Conservation (phyloP, 2,329 filamentous ascomycete species). For the Penicillium expansum region DNA sequence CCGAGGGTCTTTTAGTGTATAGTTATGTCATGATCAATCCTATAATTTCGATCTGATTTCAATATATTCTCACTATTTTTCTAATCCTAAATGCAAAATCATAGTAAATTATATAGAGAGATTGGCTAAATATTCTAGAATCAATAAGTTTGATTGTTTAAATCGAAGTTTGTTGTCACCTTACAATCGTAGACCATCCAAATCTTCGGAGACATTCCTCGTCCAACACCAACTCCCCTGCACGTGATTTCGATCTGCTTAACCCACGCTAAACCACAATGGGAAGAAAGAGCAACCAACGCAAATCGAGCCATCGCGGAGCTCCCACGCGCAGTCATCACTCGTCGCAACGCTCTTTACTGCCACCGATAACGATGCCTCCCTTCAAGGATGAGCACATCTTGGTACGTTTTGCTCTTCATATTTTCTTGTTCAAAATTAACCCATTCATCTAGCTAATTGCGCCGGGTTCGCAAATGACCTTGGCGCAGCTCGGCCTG, state of each 20-base stretch:
- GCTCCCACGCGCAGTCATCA: conserved; percentile 19
- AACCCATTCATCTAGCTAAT: conserved; percentile 42
- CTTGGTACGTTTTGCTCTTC: conserved; percentile 38
- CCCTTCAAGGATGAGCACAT: conserved; percentile 55
- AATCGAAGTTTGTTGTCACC: not conserved
- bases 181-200: not conserved
- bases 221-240: not conserved
- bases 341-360: conserved; percentile 1
- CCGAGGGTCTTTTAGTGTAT: too few species aligned
- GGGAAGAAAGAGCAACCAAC: conserved; percentile 8
- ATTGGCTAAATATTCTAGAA: not conserved
- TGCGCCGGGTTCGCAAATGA: conserved; percentile 75
- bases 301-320: conserved; percentile 19
- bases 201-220: not conserved
- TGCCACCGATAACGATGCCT: conserved; percentile 40
- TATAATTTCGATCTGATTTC: not conserved
- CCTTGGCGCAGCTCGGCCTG: conserved; percentile 85
- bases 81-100: not conserved
- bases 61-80: not conserved
- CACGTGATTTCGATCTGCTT: conserved; percentile 7
- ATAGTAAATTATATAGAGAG: not conserved
- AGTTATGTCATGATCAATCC: too few species aligned
- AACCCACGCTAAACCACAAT: conserved; percentile 24
- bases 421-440: not conserved
- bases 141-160: not conserved